Base-by-base conservation (phyloP, 495 filamentous ascomycete species). In the Penicillium salamii region DNA sequence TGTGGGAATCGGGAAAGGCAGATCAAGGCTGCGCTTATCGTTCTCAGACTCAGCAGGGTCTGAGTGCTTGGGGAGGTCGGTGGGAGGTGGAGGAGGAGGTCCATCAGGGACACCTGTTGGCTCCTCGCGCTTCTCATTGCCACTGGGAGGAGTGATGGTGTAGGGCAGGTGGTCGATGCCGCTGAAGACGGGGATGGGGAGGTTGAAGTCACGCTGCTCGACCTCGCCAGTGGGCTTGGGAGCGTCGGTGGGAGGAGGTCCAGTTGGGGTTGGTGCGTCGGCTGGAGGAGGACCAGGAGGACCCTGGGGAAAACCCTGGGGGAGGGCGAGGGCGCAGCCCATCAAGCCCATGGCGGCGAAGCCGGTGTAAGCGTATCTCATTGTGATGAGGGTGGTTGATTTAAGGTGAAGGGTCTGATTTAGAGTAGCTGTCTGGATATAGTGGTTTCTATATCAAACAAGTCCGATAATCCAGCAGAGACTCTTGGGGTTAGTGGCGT, bases 271-370 rank as follows among this genome's bases (percentile, higher is more conserved):
- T 12, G 17, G 42, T 28, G 26, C 23, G 26, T 38, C 36, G 11
- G 44, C 46, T 12, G 45, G 49, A 12, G 38, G 15, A 15, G 40
- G 42, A 6, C 18, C 18, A 21, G 36, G 34, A 32, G 50, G 40
- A 32, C 29, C 29, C 29, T 13, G 29, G 4, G 29, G 29, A 39
- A 51, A 32, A 20, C 42, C 51, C 18, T 58, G 52, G 26, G 58
- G 60, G 3, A 59, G 39, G 46, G 61, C 61, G 42, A 63, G 54
- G 57, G 57, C 61, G 19, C 57, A 61, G 54, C 57, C 57, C 57
- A 61, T 52, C 51, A 63, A 54, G 41, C 57, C 57, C 54, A 63
- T 47, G 19, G 45, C 38, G 38, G 52, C 51, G 49, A 57, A 15
- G 15, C 52, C 42, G 18, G 49, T 51, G 52, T 46, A 61, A 18